These are phyloP conservation scores for Pythium volutum DNA, from an alignment of 352 stramenopile species.

Conservation along the genomic window DNA sequence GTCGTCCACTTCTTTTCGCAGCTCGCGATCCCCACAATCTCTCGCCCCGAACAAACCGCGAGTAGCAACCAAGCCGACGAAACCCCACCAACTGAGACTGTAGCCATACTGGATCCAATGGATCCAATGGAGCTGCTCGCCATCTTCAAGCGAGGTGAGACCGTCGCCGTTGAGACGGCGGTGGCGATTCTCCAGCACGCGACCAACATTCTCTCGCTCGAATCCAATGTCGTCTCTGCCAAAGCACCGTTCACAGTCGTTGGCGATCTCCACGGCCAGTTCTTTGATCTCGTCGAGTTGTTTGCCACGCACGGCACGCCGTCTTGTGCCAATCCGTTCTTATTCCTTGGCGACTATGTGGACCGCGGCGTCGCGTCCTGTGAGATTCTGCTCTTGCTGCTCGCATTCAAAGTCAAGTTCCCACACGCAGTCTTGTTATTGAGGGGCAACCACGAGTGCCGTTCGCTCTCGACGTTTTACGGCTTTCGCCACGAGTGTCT, in stretches of 20 bases:
- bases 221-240: conserved; percentile 21
- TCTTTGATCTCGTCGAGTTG: conserved; percentile 91
- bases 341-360: conserved; percentile 88
- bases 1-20: conserved; percentile 56
- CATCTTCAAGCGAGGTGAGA: conserved; percentile 39
- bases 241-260: conserved; percentile 24
- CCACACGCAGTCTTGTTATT: conserved; percentile 96
- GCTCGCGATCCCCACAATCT: conserved; percentile 47
- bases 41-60: conserved; percentile 15
- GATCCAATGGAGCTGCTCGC: conserved; percentile 36
- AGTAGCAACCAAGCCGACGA: conserved; percentile 36
- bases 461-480: conserved; percentile 99
- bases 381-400: conserved; percentile 62
- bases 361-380: conserved; percentile 92
- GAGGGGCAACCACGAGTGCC: conserved; percentile 96
- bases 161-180: conserved; percentile 42
- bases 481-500: conserved; percentile 99
- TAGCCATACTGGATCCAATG: conserved; percentile 25
- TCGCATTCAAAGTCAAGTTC: conserved; percentile 41
- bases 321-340: conserved; percentile 83
- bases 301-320: conserved; percentile 29
- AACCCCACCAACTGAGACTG: too few relatives aligned
- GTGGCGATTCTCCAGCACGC: conserved; percentile 57
- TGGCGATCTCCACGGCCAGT: conserved; percentile 94
- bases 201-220: conserved; percentile 49